Percentiles rank a stretch among this genome's conserved stretches.
These are phyloP conservation scores for Penicillium bialowiezense DNA, from an alignment of 495 filamentous ascomycete genomes.

Conservation along the genomic window DNA sequence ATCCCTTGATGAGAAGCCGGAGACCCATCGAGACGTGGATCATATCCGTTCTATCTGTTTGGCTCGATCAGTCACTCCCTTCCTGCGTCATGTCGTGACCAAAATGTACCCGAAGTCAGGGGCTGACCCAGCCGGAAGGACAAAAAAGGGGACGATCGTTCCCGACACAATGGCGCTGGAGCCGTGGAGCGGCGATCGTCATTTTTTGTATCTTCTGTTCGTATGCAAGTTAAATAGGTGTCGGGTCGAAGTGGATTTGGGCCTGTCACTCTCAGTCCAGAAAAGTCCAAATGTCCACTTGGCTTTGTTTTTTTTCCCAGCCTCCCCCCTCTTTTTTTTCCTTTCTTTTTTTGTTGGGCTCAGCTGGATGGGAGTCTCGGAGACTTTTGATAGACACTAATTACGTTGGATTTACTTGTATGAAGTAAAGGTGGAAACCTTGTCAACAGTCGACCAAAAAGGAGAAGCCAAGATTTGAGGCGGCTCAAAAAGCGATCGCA, in stretches of 20 bases:
- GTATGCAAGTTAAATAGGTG: slow-evolving; percentile 8
- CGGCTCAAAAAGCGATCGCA: slow-evolving; percentile 5
- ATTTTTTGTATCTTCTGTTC: slow-evolving; percentile 8
- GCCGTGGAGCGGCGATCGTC: slow-evolving; percentile 23
- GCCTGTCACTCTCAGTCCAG: slow-evolving; percentile 6
- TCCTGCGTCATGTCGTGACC: slow-evolving; percentile 6
- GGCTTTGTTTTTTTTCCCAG: no score
- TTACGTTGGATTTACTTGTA: neutral
- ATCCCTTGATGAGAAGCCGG: slow-evolving; percentile 14
- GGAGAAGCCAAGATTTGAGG: slow-evolving; percentile 3
- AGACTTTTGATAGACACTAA: neutral
- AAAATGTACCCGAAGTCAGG: slow-evolving; percentile 17
- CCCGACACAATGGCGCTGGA: slow-evolving; percentile 22
- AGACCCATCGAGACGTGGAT: slow-evolving; percentile 8
- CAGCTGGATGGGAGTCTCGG: neutral
- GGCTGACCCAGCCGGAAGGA: slow-evolving; percentile 18
- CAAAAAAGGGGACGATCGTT: slow-evolving; percentile 21
- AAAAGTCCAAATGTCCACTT: slow-evolving; percentile 1
- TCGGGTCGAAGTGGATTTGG: slow-evolving; percentile 6
- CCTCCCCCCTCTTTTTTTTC: neutral
- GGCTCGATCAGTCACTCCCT: slow-evolving; percentile 13
- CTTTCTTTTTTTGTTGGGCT: neutral
- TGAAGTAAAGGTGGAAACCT: neutral
- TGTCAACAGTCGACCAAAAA: neutral
- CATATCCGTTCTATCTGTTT: slow-evolving; percentile 10